These are phyloP conservation scores for Ambrosiella xylebori DNA, from an alignment of 2,329 filamentous ascomycete genomes.

Conservation along the genomic window DNA sequence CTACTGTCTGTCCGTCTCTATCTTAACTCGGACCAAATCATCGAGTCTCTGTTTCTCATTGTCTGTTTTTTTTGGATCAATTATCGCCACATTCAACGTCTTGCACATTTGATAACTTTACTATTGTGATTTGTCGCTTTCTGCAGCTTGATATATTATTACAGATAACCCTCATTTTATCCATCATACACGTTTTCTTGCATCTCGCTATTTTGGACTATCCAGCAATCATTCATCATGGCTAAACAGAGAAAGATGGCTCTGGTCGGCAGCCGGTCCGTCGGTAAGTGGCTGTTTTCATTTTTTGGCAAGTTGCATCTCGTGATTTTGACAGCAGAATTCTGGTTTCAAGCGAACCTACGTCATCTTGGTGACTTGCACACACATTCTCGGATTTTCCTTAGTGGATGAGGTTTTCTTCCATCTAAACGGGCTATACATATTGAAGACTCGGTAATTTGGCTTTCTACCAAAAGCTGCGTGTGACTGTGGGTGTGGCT, in stretches of 20 bases:
- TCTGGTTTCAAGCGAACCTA: no score
- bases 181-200: no score
- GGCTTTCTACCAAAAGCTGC: no score
- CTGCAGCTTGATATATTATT: no score
- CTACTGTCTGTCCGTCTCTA: neutral
- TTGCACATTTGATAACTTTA: neutral
- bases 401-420: neutral
- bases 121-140: neutral
- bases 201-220: no score
- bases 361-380: neutral
- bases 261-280: slow-evolving; percentile 85
- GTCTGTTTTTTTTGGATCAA: neutral
- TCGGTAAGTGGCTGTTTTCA: slow-evolving; percentile 30
- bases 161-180: no score
- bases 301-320: neutral
- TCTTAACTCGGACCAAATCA: neutral
- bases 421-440: neutral
- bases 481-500: neutral
- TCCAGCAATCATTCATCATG: slow-evolving; percentile 21
- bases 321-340: neutral
- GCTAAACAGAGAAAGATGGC: slow-evolving; percentile 85
- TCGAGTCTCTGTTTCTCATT: neutral
- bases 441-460: neutral
- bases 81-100: neutral
- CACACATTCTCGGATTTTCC: neutral